Evolutionary conservation across 176 grass and related monocot species (phyloP).

Genomic region (Raddia guianensis): DNA sequence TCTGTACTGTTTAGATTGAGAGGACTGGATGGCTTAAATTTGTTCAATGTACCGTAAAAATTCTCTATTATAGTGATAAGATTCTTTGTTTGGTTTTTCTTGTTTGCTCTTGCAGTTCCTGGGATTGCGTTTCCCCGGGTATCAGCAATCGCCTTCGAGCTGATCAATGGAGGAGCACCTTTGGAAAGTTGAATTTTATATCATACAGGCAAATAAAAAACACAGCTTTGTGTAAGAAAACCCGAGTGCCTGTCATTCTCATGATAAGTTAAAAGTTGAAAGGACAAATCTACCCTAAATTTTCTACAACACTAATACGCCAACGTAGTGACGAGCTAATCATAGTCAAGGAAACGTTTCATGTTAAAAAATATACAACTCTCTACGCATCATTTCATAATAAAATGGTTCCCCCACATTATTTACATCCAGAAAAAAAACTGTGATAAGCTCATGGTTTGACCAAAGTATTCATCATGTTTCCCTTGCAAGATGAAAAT

Average conservation of each 20-base stretch:
- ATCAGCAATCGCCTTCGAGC: conserved; percentile 15
- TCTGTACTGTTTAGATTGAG: no score
- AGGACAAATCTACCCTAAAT: neutral
- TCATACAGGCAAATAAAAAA: conserved; percentile 26
- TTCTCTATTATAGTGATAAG: neutral
- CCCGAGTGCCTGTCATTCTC: conserved; percentile 1
- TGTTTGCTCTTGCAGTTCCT: neutral
- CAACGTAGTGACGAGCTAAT: neutral
- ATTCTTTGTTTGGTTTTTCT: conserved; percentile 17
- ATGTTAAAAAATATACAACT: no score
- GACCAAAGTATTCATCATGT: no score
- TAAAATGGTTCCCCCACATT: no score
- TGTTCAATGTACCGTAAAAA: no score
- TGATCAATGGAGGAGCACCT: conserved; percentile 11
- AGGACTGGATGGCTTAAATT: no score
- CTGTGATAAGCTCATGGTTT: no score
- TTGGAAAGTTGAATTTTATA: neutral
- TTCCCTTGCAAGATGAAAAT: no score
- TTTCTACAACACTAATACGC: no score
- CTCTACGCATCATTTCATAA: no score
- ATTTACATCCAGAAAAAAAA: no score
- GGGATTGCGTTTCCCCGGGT: neutral
- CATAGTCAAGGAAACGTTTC: neutral
- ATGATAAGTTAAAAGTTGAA: neutral
- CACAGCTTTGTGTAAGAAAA: neutral